Conservation (phyloP, 768 basidiomycete species). For the Pluteus cervinus region DNA sequence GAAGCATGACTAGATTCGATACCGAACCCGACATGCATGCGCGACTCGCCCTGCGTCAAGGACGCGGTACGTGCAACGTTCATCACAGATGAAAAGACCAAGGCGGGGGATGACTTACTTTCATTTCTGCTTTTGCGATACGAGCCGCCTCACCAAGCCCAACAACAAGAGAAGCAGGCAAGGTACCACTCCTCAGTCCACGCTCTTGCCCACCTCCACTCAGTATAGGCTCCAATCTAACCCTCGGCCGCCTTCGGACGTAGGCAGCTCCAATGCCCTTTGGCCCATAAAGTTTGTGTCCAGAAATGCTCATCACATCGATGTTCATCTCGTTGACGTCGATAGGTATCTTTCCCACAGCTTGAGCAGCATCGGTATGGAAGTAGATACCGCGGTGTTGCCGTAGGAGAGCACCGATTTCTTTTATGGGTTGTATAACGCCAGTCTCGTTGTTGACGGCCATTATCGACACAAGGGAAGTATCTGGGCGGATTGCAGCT, state of each 20-base stretch:
- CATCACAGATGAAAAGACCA: constrained; percentile 29
- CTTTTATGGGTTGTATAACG: constrained; percentile 94
- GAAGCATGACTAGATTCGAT: constrained; percentile 21
- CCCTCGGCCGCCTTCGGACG: constrained; percentile 86
- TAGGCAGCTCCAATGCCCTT: constrained; percentile 96
- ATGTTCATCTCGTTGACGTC: constrained; percentile 95
- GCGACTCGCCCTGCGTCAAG: constrained; percentile 36
- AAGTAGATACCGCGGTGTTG: constrained; percentile 89
- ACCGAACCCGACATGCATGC: too few relatives aligned
- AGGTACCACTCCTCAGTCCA: constrained; percentile 90
- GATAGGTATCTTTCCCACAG: constrained; percentile 83
- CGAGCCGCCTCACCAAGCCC: constrained; percentile 94
- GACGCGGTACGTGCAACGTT: constrained; percentile 32
- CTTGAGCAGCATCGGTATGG: constrained; percentile 98
- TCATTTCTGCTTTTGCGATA: constrained; percentile 89
- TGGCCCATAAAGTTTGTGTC: constrained; percentile 97
- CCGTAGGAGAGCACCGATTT: constrained; percentile 83
- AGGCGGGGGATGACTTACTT: constrained; percentile 51
- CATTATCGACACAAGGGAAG: constrained; percentile 96
- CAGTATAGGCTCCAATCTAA: constrained; percentile 90
- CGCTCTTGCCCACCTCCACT: constrained; percentile 97
- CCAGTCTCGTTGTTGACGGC: constrained; percentile 99
- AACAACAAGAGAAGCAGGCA: constrained; percentile 82
- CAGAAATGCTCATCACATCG: constrained; percentile 93
- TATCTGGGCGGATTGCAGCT: constrained; percentile 85